phyloP scores from a whole-genome alignment of 768 basidiomycete genomes.

The Boletus rufocinnamomeus region DNA sequence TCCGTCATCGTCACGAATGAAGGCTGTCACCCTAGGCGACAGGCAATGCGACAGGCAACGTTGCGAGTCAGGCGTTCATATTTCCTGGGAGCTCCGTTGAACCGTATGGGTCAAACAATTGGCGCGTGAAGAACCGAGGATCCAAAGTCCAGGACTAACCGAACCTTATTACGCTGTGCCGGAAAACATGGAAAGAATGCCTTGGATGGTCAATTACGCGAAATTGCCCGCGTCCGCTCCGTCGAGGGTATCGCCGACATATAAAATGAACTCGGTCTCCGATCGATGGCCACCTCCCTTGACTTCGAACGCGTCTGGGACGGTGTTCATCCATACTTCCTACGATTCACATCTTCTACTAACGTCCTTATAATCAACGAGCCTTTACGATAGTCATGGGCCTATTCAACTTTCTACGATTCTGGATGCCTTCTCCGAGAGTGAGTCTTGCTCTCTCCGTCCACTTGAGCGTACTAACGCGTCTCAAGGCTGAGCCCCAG shows the following conservation, averaged over 20 bases:
- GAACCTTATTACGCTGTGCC: conserved; percentile 6
- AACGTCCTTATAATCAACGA: conserved; percentile 27
- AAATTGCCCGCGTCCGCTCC: conserved; percentile 27
- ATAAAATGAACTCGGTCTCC: conserved; percentile 28
- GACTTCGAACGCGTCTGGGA: conserved; percentile 24
- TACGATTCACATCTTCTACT: conserved; percentile 18
- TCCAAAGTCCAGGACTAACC: neutral
- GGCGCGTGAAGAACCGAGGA: conserved; percentile 9
- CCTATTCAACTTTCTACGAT: conserved; percentile 26
- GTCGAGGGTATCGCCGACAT: conserved; percentile 24
- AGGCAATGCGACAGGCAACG: conserved; percentile 7
- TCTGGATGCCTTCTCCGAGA: conserved; percentile 24
- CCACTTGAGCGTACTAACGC: conserved; percentile 8
- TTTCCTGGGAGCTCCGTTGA: conserved; percentile 16
- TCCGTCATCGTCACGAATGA: conserved; percentile 17
- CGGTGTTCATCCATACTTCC: conserved; percentile 25
- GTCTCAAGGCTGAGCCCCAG: conserved; percentile 34
- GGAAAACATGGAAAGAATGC: conserved; percentile 3
- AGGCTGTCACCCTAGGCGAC: conserved; percentile 6
- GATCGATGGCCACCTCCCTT: conserved; percentile 21
- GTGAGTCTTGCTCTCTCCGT: conserved; percentile 18
- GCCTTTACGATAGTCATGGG: conserved; percentile 28
- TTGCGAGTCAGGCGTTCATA: conserved; percentile 16
- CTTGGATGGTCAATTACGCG: conserved; percentile 24
- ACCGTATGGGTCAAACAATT: conserved; percentile 25